phyloP scores from a whole-genome alignment of 805 yeast genomes.

The Nakazawaea populi region DNA sequence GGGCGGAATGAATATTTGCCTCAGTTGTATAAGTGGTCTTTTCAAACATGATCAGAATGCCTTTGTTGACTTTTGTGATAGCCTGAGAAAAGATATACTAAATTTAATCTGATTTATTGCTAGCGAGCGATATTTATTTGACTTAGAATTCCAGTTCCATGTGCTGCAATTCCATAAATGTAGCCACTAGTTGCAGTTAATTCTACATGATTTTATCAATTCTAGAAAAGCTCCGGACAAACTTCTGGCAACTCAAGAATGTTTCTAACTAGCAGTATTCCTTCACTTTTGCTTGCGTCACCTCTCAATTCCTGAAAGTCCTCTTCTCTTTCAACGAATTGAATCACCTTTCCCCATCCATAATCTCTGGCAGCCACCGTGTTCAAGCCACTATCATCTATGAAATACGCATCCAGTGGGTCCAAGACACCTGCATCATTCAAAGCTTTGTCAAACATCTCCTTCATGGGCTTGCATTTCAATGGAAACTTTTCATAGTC shows the following conservation, averaged over 20 bases:
- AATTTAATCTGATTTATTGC: not conserved
- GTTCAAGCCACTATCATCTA: slow-evolving; percentile 84
- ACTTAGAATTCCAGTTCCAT: not conserved
- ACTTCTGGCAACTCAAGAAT: slow-evolving; percentile 49
- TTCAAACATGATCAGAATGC: not conserved
- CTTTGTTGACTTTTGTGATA: not conserved
- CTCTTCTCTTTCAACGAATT: slow-evolving; percentile 66
- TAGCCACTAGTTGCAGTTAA: not conserved
- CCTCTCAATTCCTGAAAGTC: slow-evolving; percentile 37
- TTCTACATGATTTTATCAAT: too few species aligned
- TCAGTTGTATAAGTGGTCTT: not conserved
- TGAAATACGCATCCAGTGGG: slow-evolving; percentile 54
- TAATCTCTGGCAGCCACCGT: slow-evolving; percentile 64
- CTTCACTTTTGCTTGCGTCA: slow-evolving; percentile 28
- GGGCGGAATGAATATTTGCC: slow-evolving; percentile 2
- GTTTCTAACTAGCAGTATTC: slow-evolving; percentile 48
- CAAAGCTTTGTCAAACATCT: slow-evolving; percentile 62
- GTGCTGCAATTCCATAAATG: not conserved
- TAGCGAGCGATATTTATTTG: not conserved
- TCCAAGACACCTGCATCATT: slow-evolving; percentile 51
- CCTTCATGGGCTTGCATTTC: slow-evolving; percentile 84
- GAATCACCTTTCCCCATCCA: slow-evolving; percentile 71
- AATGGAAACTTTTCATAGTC: slow-evolving; percentile 70
- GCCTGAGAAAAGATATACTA: not conserved
- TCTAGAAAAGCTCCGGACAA: slow-evolving; percentile 43